Evolutionary conservation across 2,329 filamentous ascomycete species (phyloP).

Genomic region (Lachnellula cervina): DNA sequence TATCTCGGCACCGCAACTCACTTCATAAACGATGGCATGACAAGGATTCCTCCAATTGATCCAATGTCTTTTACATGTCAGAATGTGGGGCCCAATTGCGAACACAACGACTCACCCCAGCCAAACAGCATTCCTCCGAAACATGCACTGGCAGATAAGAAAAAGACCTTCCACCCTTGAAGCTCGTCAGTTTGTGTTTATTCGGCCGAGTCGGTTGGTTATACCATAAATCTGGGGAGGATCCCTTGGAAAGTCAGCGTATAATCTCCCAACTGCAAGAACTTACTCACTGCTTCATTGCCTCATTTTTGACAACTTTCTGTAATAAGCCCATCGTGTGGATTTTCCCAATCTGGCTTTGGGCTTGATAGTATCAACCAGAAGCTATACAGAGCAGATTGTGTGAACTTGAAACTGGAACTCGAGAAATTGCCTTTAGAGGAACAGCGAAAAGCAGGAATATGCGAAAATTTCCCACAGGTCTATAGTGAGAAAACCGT

Average conservation of each 20-base stretch:
- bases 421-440: too few species aligned
- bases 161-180: conserved; percentile 62
- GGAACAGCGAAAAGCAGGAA: not conserved
- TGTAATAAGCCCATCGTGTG: conserved; percentile 28
- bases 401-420: not conserved
- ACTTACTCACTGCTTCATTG: conserved; percentile 49
- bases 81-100: not conserved
- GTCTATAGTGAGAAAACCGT: too few species aligned
- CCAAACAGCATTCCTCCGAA: conserved; percentile 62
- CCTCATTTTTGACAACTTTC: conserved; percentile 51
- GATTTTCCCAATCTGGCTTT: not conserved
- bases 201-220: not conserved
- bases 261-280: not conserved
- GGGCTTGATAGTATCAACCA: not conserved
- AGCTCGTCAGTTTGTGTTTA: conserved; percentile 1
- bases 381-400: not conserved
- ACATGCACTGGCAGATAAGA: conserved; percentile 53
- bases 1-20: conserved; percentile 29
- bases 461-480: not conserved
- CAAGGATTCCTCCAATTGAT: conserved; percentile 71
- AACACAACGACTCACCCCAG: conserved; percentile 36
- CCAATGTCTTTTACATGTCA: conserved; percentile 52
- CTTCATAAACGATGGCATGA: conserved; percentile 57
- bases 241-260: conserved; percentile 17
- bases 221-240: conserved; percentile 27